A percentile compares a stretch with the other conserved stretches of the same genome.
Conservation (phyloP, 179 eudicot genomes). For the Spinacia oleracea region DNA sequence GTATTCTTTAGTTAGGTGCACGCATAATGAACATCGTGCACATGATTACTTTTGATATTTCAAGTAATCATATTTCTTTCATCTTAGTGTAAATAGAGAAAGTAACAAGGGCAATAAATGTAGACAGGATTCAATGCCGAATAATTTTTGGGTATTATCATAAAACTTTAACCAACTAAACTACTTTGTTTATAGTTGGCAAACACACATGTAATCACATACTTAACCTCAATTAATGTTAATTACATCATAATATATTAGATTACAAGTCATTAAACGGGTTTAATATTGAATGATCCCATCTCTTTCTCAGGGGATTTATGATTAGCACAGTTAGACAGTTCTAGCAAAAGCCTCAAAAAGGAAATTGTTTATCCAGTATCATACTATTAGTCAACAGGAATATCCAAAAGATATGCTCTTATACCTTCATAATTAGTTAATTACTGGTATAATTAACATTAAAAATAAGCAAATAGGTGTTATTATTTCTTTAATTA, state of each 20-base stretch:
- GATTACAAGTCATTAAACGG: too few relatives aligned
- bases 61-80: too few relatives aligned
- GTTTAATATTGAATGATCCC: neutral
- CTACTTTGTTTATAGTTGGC: too few relatives aligned
- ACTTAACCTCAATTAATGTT: neutral
- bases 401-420: slow-evolving; percentile 29
- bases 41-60: too few relatives aligned
- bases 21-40: too few relatives aligned
- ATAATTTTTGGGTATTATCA: too few relatives aligned
- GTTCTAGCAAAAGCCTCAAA: neutral
- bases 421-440: slow-evolving; percentile 15
- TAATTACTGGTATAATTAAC: neutral
- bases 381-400: neutral
- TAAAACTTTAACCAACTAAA: too few relatives aligned
- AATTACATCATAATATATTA: too few relatives aligned
- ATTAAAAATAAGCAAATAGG: neutral
- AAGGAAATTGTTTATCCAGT: neutral
- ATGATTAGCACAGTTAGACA: neutral
- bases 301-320: slow-evolving; percentile 13
- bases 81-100: too few relatives aligned
- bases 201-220: neutral
- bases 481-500: neutral
- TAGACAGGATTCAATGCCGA: too few relatives aligned
- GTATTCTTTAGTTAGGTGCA: too few relatives aligned
- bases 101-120: too few relatives aligned